Evolutionary conservation across 176 grass and related monocot species (phyloP).

Genomic region (Oryza brachyantha): DNA sequence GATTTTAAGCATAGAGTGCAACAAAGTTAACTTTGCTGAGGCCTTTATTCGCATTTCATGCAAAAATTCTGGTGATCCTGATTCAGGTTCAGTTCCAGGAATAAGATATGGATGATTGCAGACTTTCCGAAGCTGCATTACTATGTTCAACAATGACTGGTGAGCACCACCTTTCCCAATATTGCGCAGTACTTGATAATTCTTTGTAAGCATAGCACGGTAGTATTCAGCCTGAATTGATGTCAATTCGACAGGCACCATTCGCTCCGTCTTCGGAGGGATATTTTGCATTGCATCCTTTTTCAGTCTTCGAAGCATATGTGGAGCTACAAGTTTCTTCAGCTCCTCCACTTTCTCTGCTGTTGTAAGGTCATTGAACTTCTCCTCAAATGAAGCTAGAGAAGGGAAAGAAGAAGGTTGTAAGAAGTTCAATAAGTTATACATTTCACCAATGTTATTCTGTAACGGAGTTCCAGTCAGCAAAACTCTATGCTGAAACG

Average conservation of each 20-base stretch:
- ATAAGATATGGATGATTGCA: constrained; percentile 99
- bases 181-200: constrained; percentile 88
- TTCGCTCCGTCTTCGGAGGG: constrained; percentile 90
- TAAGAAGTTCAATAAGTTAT: constrained; percentile 93
- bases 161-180: constrained; percentile 81
- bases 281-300: constrained; percentile 99
- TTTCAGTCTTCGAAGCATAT: constrained; percentile 94
- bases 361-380: constrained; percentile 94
- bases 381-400: constrained; percentile 88
- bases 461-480: constrained; percentile 96
- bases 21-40: constrained; percentile 81
- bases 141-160: constrained; percentile 94
- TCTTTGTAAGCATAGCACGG: constrained; percentile 96
- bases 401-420: constrained; percentile 94
- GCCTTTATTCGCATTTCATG: constrained; percentile 99
- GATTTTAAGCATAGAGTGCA: constrained; percentile 94
- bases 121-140: constrained; percentile 99
- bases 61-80: constrained; percentile 80
- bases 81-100: constrained; percentile 93
- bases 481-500: constrained; percentile 93
- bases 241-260: constrained; percentile 94
- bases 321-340: constrained; percentile 98
- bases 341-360: constrained; percentile 96
- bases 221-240: constrained; percentile 98
- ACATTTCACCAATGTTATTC: constrained; percentile 99